Percentiles rank a stretch among this genome's conserved stretches.
Evolutionary conservation across 257 asterid species (phyloP).

Genomic region (Solanum paucissectum): DNA sequence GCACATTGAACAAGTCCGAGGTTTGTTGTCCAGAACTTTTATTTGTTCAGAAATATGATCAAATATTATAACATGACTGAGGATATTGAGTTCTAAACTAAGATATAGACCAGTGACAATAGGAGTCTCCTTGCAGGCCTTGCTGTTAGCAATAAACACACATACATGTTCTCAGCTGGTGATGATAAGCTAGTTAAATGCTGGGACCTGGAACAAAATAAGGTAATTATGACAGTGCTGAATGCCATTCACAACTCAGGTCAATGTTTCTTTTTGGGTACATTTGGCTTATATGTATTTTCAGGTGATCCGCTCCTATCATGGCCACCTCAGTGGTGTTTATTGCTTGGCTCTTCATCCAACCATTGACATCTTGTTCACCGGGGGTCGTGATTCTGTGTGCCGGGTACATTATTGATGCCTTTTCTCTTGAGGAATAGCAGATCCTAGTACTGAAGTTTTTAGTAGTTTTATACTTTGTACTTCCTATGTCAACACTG

Average conservation of each 20-base stretch:
- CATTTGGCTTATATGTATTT: background rate
- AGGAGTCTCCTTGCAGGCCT: conserved; percentile 38
- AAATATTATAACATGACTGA: background rate
- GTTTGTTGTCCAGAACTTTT: conserved; percentile 9
- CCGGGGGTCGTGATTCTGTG: conserved; percentile 98
- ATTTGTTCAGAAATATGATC: background rate
- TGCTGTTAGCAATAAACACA: conserved; percentile 78
- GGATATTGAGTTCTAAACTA: background rate
- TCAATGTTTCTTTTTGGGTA: background rate
- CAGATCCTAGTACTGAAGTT: background rate
- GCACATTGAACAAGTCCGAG: conserved; percentile 74
- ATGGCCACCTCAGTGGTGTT: conserved; percentile 97
- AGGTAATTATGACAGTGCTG: conserved; percentile 36
- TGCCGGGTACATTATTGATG: conserved; percentile 44
- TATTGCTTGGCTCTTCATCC: conserved; percentile 97
- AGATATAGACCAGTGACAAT: background rate
- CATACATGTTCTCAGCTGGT: conserved; percentile 98
- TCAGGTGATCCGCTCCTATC: conserved; percentile 93
- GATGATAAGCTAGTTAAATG: conserved; percentile 97
- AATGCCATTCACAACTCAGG: background rate
- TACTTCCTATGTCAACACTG: conserved; percentile 42
- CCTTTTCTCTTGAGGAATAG: background rate
- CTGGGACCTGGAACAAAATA: conserved; percentile 98
- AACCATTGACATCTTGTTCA: conserved; percentile 69
- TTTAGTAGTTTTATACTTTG: background rate